Percentiles rank a stretch among this genome's conserved stretches.
Conservation (phyloP, 345 rosid genomes). For the Syzygium oleosum region DNA sequence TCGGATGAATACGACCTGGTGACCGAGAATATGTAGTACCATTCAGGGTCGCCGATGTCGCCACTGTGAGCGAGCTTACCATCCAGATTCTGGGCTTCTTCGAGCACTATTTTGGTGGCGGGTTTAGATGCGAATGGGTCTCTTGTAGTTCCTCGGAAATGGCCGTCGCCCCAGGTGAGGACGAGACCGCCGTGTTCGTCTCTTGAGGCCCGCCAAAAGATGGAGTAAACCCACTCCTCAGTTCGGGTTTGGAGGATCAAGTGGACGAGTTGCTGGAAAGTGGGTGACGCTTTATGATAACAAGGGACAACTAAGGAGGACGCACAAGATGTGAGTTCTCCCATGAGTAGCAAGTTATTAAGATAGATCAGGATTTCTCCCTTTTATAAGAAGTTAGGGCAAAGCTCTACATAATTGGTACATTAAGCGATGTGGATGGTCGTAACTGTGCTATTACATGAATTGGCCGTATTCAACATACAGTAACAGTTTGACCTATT, state of each 20-base stretch:
- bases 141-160: slow-evolving; percentile 1
- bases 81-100: slow-evolving; percentile 9
- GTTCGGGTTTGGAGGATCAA: slow-evolving; percentile 4
- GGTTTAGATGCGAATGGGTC: neutral
- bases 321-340: neutral
- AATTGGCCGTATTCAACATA: neutral
- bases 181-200: slow-evolving; percentile 5
- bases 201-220: slow-evolving; percentile 9
- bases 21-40: neutral
- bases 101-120: neutral
- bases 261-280: slow-evolving; percentile 6
- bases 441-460: neutral
- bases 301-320: neutral
- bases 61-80: neutral
- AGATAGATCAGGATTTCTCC: neutral
- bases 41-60: neutral
- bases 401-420: neutral
- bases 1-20: neutral
- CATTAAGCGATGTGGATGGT: too few species aligned
- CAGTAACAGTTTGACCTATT: neutral
- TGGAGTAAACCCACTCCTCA: slow-evolving; percentile 16
- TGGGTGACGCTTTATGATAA: neutral
- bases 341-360: neutral
- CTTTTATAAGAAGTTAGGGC: neutral
- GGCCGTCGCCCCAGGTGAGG: neutral